phyloP scores from a whole-genome alignment of 805 yeast species.

The Grigorovia transvaalensis region DNA sequence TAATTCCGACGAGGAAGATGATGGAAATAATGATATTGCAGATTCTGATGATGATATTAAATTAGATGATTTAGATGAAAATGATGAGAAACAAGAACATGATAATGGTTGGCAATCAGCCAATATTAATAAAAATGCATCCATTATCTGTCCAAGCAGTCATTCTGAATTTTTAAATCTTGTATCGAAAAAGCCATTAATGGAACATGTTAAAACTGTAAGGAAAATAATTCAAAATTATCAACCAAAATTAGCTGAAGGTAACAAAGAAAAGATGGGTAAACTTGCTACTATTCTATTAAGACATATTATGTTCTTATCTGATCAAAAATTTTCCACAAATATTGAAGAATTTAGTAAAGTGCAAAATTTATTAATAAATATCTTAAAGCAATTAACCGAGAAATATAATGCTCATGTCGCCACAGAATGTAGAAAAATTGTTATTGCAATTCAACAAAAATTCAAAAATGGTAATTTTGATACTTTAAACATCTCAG shows the following conservation, averaged over 20 bases:
- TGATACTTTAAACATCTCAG: constrained; percentile 34
- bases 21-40: constrained; percentile 24
- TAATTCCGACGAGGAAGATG: constrained; percentile 37
- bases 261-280: constrained; percentile 69
- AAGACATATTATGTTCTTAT: constrained; percentile 46
- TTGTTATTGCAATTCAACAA: constrained; percentile 44
- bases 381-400: constrained; percentile 45
- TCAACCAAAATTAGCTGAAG: constrained; percentile 71
- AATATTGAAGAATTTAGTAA: constrained; percentile 29
- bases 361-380: constrained; percentile 35
- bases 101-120: not conserved
- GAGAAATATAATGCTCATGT: constrained; percentile 55
- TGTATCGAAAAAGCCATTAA: constrained; percentile 28
- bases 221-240: constrained; percentile 47
- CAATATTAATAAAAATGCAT: constrained; percentile 3
- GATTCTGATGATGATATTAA: constrained; percentile 34
- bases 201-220: constrained; percentile 39
- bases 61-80: constrained; percentile 25
- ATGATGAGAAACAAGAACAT: constrained; percentile 1
- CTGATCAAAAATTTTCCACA: constrained; percentile 30
- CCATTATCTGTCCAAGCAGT: constrained; percentile 39
- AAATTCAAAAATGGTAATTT: constrained; percentile 35
- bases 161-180: constrained; percentile 34
- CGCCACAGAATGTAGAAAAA: constrained; percentile 50
- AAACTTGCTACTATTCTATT: constrained; percentile 52